phyloP scores from a whole-genome alignment of 2,329 filamentous ascomycete genomes.

The Pestalotiopsis sp. region DNA sequence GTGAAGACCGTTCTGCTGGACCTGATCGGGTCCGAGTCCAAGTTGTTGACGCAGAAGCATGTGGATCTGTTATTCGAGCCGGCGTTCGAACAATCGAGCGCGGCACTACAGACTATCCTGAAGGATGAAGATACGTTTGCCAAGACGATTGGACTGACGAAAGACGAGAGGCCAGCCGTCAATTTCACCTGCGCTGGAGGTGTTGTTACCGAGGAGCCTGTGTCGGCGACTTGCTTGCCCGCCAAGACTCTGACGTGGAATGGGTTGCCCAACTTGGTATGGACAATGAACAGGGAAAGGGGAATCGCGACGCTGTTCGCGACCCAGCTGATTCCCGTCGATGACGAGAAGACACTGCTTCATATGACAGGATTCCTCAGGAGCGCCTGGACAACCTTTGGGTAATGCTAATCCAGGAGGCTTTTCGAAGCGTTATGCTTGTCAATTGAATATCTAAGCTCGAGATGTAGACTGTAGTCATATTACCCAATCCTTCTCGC shows the following conservation, averaged over 20 bases:
- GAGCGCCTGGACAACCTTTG: conserved; percentile 9
- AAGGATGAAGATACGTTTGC: conserved; percentile 6
- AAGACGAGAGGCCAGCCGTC: conserved; percentile 28
- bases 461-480: not conserved
- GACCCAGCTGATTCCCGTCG: conserved; percentile 10
- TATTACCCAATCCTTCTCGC: not conserved
- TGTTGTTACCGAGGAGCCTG: conserved; percentile 45
- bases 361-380: conserved; percentile 4
- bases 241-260: conserved; percentile 45
- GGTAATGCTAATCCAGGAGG: not conserved
- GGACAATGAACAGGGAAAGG: conserved; percentile 29
- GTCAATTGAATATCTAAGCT: not conserved
- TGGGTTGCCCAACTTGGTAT: conserved; percentile 49
- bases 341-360: conserved; percentile 1
- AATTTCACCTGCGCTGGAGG: conserved; percentile 35
- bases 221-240: conserved; percentile 34
- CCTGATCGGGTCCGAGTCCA: conserved; percentile 45
- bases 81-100: conserved; percentile 38
- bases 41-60: conserved; percentile 43
- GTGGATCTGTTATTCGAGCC: conserved; percentile 48
- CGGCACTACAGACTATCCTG: conserved; percentile 14
- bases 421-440: not conserved
- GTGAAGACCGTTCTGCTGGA: conserved; percentile 20
- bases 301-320: conserved; percentile 9
- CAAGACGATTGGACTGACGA: conserved; percentile 27